phyloP scores from a whole-genome alignment of 2,329 filamentous ascomycete species.

The Talaromyces funiculosus region DNA sequence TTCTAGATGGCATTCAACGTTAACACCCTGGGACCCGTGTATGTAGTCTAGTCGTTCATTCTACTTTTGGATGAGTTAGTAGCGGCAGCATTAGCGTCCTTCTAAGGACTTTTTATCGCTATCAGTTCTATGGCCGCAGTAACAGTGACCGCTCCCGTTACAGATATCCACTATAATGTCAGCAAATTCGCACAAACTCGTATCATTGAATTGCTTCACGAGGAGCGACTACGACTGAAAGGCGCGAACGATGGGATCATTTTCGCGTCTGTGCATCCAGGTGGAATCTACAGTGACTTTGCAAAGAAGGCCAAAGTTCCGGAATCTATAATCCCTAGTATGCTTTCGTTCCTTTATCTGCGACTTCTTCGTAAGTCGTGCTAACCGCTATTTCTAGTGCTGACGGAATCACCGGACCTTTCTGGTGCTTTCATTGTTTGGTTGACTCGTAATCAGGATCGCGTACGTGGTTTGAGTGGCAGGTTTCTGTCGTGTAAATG shows the following conservation, averaged over 20 bases:
- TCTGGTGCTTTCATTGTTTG: slow-evolving; percentile 22
- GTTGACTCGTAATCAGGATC: slow-evolving; percentile 17
- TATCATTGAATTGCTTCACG: slow-evolving; percentile 34
- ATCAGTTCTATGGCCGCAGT: slow-evolving; percentile 28
- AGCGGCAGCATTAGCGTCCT: slow-evolving; percentile 14
- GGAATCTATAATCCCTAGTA: slow-evolving; percentile 17
- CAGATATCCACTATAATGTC: slow-evolving; percentile 28
- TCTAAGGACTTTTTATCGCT: slow-evolving; percentile 25
- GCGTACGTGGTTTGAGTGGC: slow-evolving; percentile 15
- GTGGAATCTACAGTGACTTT: slow-evolving; percentile 33
- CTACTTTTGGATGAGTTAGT: slow-evolving; percentile 23
- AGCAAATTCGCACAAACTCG: slow-evolving; percentile 35
- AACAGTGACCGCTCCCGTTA: slow-evolving; percentile 35
- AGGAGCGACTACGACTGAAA: slow-evolving; percentile 25
- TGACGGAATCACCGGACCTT: slow-evolving; percentile 23
- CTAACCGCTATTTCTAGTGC: slow-evolving; percentile 11
- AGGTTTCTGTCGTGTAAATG: slow-evolving; percentile 20
- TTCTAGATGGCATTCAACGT: slow-evolving; percentile 33
- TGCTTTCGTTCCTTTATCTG: neutral
- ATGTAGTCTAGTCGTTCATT: slow-evolving; percentile 32
- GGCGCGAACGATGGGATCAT: slow-evolving; percentile 14
- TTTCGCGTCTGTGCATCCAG: slow-evolving; percentile 31
- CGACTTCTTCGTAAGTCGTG: neutral
- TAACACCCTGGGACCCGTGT: slow-evolving; percentile 35
- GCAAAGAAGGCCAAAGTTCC: slow-evolving; percentile 22